A percentile compares a stretch with the other conserved stretches of the same genome.
phyloP scores from a whole-genome alignment of 2,329 filamentous ascomycete species.

The Teratosphaeria epicoccoides region DNA sequence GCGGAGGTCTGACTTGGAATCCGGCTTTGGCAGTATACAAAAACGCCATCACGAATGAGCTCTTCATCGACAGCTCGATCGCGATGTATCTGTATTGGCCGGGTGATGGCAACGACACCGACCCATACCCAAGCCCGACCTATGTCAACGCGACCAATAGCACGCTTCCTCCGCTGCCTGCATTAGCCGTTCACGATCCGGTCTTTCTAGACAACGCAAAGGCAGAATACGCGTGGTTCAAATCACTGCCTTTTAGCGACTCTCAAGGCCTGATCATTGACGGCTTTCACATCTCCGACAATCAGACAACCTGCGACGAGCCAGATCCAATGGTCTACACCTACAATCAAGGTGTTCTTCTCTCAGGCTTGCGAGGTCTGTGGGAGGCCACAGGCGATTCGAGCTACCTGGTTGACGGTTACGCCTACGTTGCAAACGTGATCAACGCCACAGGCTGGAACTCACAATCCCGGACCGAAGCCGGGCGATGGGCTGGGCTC shows the following conservation, averaged over 20 bases:
- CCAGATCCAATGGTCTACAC: conserved; percentile 87
- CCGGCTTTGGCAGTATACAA: conserved; percentile 75
- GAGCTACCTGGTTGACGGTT: conserved; percentile 67
- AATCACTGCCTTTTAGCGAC: conserved; percentile 70
- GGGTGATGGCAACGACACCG: conserved; percentile 55
- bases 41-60: conserved; percentile 91
- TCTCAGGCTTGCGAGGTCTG: conserved; percentile 71
- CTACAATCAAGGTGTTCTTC: conserved; percentile 87
- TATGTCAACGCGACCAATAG: conserved; percentile 24
- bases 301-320: conserved; percentile 49
- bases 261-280: conserved; percentile 65
- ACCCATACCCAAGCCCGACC: conserved; percentile 23
- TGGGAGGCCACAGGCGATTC: conserved; percentile 66
- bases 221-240: conserved; percentile 72
- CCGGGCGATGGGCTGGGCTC: conserved; percentile 55
- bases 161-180: conserved; percentile 36
- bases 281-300: conserved; percentile 73
- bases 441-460: conserved; percentile 70
- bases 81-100: conserved; percentile 88
- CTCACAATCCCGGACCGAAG: conserved; percentile 4
- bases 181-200: conserved; percentile 18
- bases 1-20: conserved; percentile 87
- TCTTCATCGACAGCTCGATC: conserved; percentile 76
- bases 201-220: conserved; percentile 63
- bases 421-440: conserved; percentile 60